A percentile compares a stretch with the other conserved stretches of the same genome.
Evolutionary conservation across 352 stramenopile genomes (phyloP).

Genomic region (Pythium phragmiticola): DNA sequence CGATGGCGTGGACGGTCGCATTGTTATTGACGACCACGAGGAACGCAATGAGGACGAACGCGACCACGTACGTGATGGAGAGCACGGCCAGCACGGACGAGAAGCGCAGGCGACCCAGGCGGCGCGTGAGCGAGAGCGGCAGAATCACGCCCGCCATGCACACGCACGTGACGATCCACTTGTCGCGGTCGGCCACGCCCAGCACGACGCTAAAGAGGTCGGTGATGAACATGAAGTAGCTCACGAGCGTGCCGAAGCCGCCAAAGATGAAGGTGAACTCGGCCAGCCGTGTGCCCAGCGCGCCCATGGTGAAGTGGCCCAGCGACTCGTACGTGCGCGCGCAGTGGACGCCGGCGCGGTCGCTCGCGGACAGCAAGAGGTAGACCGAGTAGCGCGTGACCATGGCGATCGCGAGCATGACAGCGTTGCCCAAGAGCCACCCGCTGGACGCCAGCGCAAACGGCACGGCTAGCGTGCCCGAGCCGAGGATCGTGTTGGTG

Average conservation of each 20-base stretch:
- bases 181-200: slow-evolving; percentile 33
- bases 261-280: slow-evolving; percentile 86
- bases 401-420: slow-evolving; percentile 73
- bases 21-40: slow-evolving; percentile 31
- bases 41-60: slow-evolving; percentile 56
- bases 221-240: slow-evolving; percentile 82
- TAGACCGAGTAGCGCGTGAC: slow-evolving; percentile 78
- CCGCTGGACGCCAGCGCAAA: slow-evolving; percentile 73
- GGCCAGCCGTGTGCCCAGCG: slow-evolving; percentile 51
- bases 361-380: slow-evolving; percentile 60
- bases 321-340: slow-evolving; percentile 78
- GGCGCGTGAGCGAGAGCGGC: slow-evolving; percentile 56
- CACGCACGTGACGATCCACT: slow-evolving; percentile 56
- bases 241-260: slow-evolving; percentile 78
- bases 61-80: slow-evolving; percentile 68
- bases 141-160: slow-evolving; percentile 45
- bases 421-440: slow-evolving; percentile 60
- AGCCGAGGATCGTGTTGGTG: slow-evolving; percentile 77
- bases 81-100: slow-evolving; percentile 63
- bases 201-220: slow-evolving; percentile 60
- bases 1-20: slow-evolving; percentile 14
- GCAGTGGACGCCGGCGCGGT: slow-evolving; percentile 53
- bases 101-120: slow-evolving; percentile 59
- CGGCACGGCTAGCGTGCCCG: slow-evolving; percentile 65
- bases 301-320: slow-evolving; percentile 70